Evolutionary conservation across 768 basidiomycete genomes (phyloP), one percentile per base, ranked within the genome.

Genomic region (Tulasnella sp.): DNA sequence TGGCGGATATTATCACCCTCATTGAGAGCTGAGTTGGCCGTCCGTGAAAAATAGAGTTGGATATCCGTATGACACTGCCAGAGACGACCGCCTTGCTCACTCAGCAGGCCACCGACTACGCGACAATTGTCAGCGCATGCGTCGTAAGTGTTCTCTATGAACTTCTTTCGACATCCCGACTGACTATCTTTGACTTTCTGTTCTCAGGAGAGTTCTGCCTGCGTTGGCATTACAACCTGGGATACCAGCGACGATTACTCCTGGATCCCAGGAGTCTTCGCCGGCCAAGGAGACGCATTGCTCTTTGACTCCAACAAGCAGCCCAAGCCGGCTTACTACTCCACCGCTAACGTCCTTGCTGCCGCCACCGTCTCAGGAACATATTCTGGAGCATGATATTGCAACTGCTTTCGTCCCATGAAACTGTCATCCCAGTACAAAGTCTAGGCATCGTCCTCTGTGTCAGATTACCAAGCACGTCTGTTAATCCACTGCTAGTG

Each of bases 41-140:
- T 15, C 12, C 15, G 8, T 42, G 38, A 3, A 15, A 21, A 24
- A 4, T 42, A 55, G 83, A 84, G 66, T 75, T 85, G 49, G 83
- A 85, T 65, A 80, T 80, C 64, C 74, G 82, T 50, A 80, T 82
- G 73, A 73, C 73, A 7, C 70, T 79, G 10, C 82, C 81, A 12
- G 74, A 71, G 11, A 80, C 79, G 2, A 63, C 68, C 7, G 76
- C 75, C 0, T 70, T 76, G 31, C 71, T 79, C 30, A 72, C 69
- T 29, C 80, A 82, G 65, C 81, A 84, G 65, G 71, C 76, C 66
- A 71, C 69, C 61, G 82, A 84, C 66, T 84, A 82, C 63, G 69
- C 75, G 67, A 74, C 72, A 25, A 76, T 83, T 45, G 73, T 83
- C 54, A 60, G 68, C n/a, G 77, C 80, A 11, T 84, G 83, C 66